Conservation (phyloP, 345 rosid genomes). For the Geranium rotundifolium region DNA sequence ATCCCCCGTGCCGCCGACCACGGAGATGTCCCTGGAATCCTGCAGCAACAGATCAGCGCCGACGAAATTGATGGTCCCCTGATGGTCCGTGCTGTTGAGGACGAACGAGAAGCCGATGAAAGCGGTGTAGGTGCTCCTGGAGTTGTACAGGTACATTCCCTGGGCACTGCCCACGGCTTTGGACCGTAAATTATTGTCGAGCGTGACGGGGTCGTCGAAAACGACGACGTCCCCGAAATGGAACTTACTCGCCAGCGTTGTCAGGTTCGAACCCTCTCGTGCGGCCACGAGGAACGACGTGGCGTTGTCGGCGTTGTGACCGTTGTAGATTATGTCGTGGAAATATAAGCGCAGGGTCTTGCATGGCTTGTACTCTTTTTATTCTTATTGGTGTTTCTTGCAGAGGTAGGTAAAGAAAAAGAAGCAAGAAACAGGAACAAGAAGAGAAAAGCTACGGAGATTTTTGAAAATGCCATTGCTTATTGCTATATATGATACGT, state of each 20-base stretch:
- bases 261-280: slow-evolving; percentile 21
- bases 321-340: too few species aligned
- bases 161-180: slow-evolving; percentile 20
- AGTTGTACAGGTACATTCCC: slow-evolving; percentile 21
- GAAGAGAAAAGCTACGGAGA: too few species aligned
- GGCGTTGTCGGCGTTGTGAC: slow-evolving; percentile 22
- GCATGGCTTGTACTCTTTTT: too few species aligned
- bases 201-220: slow-evolving; percentile 24
- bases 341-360: slow-evolving; percentile 14
- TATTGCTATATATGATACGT: too few species aligned
- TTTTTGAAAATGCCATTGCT: too few species aligned
- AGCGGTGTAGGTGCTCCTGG: slow-evolving; percentile 16
- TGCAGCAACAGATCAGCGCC: slow-evolving; percentile 35
- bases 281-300: slow-evolving; percentile 23
- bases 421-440: too few species aligned
- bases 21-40: slow-evolving; percentile 33
- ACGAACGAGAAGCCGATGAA: slow-evolving; percentile 26
- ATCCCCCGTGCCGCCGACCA: slow-evolving; percentile 38
- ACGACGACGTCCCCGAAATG: slow-evolving; percentile 28
- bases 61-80: slow-evolving; percentile 27
- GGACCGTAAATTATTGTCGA: slow-evolving; percentile 20
- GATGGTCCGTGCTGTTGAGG: slow-evolving; percentile 23
- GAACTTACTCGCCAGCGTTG: slow-evolving; percentile 14
- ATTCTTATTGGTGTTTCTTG: too few species aligned
- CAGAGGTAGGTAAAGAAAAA: too few species aligned